A percentile compares a stretch with the other conserved stretches of the same genome.
Conservation (phyloP, 352 stramenopile genomes). For the Globisporangium mamillatum region DNA sequence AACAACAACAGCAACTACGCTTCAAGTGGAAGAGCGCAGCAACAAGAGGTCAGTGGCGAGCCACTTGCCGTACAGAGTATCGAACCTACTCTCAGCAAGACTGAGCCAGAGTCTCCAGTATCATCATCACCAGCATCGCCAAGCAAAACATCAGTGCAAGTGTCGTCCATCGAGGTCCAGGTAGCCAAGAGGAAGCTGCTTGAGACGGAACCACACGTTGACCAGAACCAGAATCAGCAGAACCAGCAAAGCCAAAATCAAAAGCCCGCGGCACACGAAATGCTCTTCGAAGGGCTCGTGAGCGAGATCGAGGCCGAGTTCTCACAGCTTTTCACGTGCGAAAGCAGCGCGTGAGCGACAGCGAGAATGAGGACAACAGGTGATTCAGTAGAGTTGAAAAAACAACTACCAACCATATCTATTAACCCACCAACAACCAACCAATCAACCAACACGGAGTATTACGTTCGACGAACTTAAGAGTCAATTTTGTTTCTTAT, state of each 20-base stretch:
- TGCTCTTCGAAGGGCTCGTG: conserved; percentile 17
- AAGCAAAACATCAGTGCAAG: background rate
- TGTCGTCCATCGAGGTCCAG: conserved; percentile 4
- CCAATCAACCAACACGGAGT: background rate
- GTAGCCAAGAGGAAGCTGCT: conserved; percentile 20
- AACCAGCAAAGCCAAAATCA: conserved; percentile 4
- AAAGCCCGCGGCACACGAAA: background rate
- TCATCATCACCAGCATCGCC: background rate
- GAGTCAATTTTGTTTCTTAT: too few relatives aligned
- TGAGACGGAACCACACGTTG: background rate
- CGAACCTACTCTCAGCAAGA: background rate
- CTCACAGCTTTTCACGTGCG: conserved; percentile 12
- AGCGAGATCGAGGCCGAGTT: conserved; percentile 17
- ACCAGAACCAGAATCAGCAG: background rate
- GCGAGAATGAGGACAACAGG: background rate
- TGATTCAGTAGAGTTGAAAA: conserved; percentile 1
- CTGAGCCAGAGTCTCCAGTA: background rate
- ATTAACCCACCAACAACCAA: conserved; percentile 1
- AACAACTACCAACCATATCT: conserved; percentile 7
- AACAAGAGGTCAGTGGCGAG: background rate
- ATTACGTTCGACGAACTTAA: too few relatives aligned
- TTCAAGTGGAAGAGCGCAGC: conserved; percentile 16
- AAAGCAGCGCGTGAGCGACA: background rate
- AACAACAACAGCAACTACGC: background rate
- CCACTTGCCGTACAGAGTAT: background rate